Evolutionary conservation across 2,329 filamentous ascomycete species (phyloP).

Genomic region (Rachicladosporium sp.): DNA sequence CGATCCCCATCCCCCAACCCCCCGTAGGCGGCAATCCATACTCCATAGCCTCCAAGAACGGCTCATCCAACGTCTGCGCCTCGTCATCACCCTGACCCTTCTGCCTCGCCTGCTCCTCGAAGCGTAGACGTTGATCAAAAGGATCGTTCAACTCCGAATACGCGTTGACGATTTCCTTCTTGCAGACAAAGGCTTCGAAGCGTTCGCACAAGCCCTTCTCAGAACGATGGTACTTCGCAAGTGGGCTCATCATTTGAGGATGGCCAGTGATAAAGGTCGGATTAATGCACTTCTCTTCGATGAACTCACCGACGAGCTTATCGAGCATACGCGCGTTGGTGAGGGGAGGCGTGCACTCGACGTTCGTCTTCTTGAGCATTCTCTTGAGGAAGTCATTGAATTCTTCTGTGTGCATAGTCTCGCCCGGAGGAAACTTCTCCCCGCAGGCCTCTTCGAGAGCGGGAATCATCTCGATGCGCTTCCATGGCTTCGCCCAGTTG

Average conservation of each 20-base stretch:
- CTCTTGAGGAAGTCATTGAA: conserved; percentile 77
- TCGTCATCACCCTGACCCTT: conserved; percentile 97
- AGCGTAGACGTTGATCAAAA: conserved; percentile 81
- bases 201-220: conserved; percentile 82
- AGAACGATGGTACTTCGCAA: conserved; percentile 86
- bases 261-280: conserved; percentile 87
- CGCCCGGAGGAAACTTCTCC: conserved; percentile 84
- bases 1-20: conserved; percentile 89
- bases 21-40: conserved; percentile 87
- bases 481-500: conserved; percentile 95
- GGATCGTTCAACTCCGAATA: conserved; percentile 98
- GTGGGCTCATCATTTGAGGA: conserved; percentile 72
- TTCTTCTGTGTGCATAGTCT: conserved; percentile 80
- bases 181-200: conserved; percentile 94
- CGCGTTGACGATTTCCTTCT: conserved; percentile 93
- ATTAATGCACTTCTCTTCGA: conserved; percentile 87
- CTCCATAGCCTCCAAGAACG: conserved; percentile 81
- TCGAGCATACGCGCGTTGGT: conserved; percentile 96
- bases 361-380: conserved; percentile 75
- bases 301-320: conserved; percentile 80
- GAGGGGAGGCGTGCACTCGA: conserved; percentile 79
- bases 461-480: conserved; percentile 88
- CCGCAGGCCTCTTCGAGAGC: conserved; percentile 79
- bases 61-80: conserved; percentile 91
- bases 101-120: conserved; percentile 90